Conservation (phyloP, 257 asterid genomes). For the Gentiana dahurica region DNA sequence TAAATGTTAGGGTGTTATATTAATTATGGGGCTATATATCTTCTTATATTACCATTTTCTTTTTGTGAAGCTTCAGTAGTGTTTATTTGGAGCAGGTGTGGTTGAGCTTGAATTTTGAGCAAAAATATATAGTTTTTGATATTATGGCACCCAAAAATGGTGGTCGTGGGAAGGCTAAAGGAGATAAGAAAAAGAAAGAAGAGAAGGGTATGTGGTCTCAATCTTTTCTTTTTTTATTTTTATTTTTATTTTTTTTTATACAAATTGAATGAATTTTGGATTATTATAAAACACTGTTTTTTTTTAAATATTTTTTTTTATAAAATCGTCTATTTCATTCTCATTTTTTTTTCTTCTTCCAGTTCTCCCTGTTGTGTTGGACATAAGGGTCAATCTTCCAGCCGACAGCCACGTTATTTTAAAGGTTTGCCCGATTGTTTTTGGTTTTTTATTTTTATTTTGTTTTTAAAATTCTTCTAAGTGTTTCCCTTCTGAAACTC, state of each 20-base stretch:
- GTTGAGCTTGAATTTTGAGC: not conserved
- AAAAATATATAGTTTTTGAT: not conserved
- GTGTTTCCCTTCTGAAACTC: no score
- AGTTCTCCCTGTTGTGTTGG: conserved; percentile 93
- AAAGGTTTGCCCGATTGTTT: conserved; percentile 42
- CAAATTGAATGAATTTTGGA: no score
- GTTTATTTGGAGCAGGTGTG: no score
- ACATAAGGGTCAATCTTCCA: conserved; percentile 65
- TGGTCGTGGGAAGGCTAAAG: conserved; percentile 75
- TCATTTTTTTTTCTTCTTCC: conserved; percentile 12
- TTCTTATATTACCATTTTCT: no score
- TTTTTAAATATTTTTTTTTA: not conserved
- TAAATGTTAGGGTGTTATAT: no score
- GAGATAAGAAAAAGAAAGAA: conserved; percentile 94
- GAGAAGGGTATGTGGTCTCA: conserved; percentile 48
- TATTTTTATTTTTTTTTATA: no score
- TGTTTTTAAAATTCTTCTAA: no score
- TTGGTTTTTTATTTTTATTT: no score
- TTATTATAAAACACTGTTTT: no score
- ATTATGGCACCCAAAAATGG: conserved; percentile 86
- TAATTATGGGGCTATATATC: no score
- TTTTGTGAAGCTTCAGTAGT: no score
- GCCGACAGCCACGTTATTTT: conserved; percentile 71
- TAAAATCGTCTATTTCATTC: not conserved
- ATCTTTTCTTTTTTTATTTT: not conserved